These are phyloP conservation scores for Coccomyxa subellipsoidea DNA, from an alignment of 163 green algal species.

Conservation along the genomic window DNA sequence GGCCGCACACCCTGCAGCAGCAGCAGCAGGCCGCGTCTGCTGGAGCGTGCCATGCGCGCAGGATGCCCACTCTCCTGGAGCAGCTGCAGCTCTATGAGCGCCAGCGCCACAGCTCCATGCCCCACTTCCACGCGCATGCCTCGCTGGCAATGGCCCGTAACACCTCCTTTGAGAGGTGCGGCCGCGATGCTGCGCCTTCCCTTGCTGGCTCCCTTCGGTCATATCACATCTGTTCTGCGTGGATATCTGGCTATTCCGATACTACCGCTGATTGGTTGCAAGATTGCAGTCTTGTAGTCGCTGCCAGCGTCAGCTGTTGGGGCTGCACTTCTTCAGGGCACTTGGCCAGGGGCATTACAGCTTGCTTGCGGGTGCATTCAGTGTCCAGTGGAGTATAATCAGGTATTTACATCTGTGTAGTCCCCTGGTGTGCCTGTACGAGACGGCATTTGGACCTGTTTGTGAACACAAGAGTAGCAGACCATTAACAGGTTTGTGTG, in stretches of 20 bases:
- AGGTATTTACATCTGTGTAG: too few relatives aligned
- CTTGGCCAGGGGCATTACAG: background rate
- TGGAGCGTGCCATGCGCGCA: background rate
- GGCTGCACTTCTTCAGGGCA: too few relatives aligned
- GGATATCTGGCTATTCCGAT: background rate
- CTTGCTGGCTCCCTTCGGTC: too few relatives aligned
- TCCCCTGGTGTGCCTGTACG: too few relatives aligned
- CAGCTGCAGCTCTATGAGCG: background rate
- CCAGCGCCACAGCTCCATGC: background rate
- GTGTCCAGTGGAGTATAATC: too few relatives aligned
- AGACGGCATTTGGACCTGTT: too few relatives aligned
- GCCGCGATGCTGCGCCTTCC: too few relatives aligned
- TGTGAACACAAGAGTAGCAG: too few relatives aligned
- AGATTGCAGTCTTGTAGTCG: background rate
- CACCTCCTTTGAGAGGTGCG: constrained; percentile 11
- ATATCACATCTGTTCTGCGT: too few relatives aligned
- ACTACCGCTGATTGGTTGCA: background rate
- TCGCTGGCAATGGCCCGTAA: background rate
- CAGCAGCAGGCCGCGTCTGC: background rate
- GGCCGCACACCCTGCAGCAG: background rate
- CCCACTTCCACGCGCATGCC: background rate
- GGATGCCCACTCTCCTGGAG: constrained; percentile 1
- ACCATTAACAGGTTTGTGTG: too few relatives aligned
- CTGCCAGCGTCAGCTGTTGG: background rate
- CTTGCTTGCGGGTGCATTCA: background rate